Evolutionary conservation across 1,139 yeast genomes (phyloP), one percentile per base, ranked within the genome.

Genomic region (Candida freyschussii): DNA sequence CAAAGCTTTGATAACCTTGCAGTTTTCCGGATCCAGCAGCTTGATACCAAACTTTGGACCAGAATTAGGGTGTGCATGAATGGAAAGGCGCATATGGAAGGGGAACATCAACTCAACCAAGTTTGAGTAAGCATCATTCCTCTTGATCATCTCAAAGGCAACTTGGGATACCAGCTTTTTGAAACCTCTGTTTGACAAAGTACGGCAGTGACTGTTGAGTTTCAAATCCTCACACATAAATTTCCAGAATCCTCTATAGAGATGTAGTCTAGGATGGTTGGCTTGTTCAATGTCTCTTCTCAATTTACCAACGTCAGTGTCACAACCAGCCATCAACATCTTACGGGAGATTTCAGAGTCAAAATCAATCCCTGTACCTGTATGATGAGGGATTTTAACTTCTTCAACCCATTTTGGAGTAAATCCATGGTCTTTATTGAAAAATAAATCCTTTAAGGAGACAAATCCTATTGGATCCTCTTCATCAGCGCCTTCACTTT

Each of bases 51-150:
- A 75, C 48, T 75, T 75, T 7, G 81, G 81, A 1, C 80, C 81
- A 21, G 60, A 45, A 41, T 74, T 75, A 26, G 57, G 63, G 50
- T 75, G 81, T 0, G 80, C 78, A 51, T 75, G 82, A 39, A 75
- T 75, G 8, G 80, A 74, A 26, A 75, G 59, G 43, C 82, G 62
- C 49, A 75, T 53, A 45, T 73, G 78, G 48, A 70, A 71, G 6
- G 82, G 82, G 38, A 75, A 74, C 30, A 74, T 53, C 41, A 75
- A 56, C 40, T 75, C 81, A 27, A 75, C 79, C 48, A 75, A 59
- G 49, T 75, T 75, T 4, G 80, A 75, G 47, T 75, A 75, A 6
- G 82, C 81, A 49, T 75, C 82, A 47, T 75, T 75, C 41, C 81
- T 57, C 52, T 69, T 73, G 39, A 75, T 75, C 81, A 75, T 75